These are phyloP conservation scores for Tubosaeta sp. DNA, from an alignment of 768 basidiomycete genomes.

Conservation along the genomic window DNA sequence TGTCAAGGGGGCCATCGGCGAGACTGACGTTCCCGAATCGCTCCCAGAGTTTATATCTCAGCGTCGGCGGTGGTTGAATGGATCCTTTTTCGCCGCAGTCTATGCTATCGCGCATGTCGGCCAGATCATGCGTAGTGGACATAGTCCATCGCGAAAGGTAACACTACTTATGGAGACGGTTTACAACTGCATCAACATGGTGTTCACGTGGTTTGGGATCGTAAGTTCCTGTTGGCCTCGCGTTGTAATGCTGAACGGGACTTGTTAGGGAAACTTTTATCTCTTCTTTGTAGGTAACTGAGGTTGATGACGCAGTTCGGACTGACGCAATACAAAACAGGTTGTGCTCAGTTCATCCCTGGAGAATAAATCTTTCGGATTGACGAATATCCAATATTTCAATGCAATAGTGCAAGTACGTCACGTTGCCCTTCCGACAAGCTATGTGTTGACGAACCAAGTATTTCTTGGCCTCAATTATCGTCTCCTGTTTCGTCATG, in stretches of 20 bases:
- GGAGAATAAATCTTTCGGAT: slow-evolving; percentile 65
- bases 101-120: slow-evolving; percentile 82
- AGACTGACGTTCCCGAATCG: slow-evolving; percentile 91
- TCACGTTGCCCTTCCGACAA: not conserved
- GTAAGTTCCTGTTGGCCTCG: slow-evolving; percentile 41
- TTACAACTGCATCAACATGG: slow-evolving; percentile 82
- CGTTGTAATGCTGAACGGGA: not conserved
- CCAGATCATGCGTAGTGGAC: slow-evolving; percentile 40
- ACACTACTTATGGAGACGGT: slow-evolving; percentile 74
- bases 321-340: slow-evolving; percentile 34
- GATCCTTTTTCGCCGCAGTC: slow-evolving; percentile 92
- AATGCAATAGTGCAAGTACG: slow-evolving; percentile 73
- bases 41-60: slow-evolving; percentile 94
- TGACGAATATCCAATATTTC: slow-evolving; percentile 63
- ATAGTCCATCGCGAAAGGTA: slow-evolving; percentile 71
- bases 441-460: slow-evolving; percentile 26
- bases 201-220: slow-evolving; percentile 92
- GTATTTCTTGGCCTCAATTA: slow-evolving; percentile 80
- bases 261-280: slow-evolving; percentile 82
- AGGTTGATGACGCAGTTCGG: not conserved
- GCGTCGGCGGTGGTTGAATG: slow-evolving; percentile 84
- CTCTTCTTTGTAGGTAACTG: slow-evolving; percentile 75
- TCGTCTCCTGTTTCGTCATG: slow-evolving; percentile 89
- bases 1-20: slow-evolving; percentile 88
- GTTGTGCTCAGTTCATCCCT: slow-evolving; percentile 85